phyloP scores from a whole-genome alignment of 768 basidiomycete genomes.

The Tulasnella sp. region DNA sequence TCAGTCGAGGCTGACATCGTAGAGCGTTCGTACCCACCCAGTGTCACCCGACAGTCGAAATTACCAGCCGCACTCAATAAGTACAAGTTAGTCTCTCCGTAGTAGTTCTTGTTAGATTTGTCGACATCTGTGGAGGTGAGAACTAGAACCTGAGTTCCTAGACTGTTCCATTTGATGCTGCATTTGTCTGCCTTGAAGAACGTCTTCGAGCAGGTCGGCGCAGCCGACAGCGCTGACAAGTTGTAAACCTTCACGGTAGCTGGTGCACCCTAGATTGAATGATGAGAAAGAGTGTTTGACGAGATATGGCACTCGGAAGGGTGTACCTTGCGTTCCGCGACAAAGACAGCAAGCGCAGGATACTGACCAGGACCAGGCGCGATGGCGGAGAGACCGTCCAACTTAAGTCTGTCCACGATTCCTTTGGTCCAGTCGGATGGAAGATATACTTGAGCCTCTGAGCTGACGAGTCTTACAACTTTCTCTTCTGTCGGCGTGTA shows the following conservation, averaged over 20 bases:
- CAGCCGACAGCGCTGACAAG: conserved; percentile 56
- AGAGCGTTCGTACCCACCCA: conserved; percentile 43
- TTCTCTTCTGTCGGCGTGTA: conserved; percentile 89
- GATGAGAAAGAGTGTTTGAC: not conserved
- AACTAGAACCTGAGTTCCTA: conserved; percentile 89
- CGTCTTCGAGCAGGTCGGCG: conserved; percentile 84
- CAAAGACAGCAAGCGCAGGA: conserved; percentile 87
- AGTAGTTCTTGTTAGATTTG: conserved; percentile 96
- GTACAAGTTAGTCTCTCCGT: conserved; percentile 96
- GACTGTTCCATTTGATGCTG: conserved; percentile 93
- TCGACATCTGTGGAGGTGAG: conserved; percentile 97
- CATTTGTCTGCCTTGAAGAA: conserved; percentile 96
- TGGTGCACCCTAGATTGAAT: conserved; percentile 68
- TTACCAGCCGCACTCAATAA: conserved; percentile 89
- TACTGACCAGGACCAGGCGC: conserved; percentile 82
- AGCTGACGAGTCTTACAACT: conserved; percentile 76
- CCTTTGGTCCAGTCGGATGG: conserved; percentile 81
- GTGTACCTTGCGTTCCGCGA: conserved; percentile 88
- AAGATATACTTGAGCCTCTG: conserved; percentile 82
- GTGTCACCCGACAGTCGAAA: conserved; percentile 82
- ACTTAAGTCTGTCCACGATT: conserved; percentile 76
- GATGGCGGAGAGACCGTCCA: conserved; percentile 80
- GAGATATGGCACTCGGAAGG: not conserved
- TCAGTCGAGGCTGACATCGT: not conserved
- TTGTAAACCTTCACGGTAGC: conserved; percentile 85